These are phyloP conservation scores for Podila minutissima DNA, from an alignment of 192 early-diverging fungal species.

Conservation along the genomic window DNA sequence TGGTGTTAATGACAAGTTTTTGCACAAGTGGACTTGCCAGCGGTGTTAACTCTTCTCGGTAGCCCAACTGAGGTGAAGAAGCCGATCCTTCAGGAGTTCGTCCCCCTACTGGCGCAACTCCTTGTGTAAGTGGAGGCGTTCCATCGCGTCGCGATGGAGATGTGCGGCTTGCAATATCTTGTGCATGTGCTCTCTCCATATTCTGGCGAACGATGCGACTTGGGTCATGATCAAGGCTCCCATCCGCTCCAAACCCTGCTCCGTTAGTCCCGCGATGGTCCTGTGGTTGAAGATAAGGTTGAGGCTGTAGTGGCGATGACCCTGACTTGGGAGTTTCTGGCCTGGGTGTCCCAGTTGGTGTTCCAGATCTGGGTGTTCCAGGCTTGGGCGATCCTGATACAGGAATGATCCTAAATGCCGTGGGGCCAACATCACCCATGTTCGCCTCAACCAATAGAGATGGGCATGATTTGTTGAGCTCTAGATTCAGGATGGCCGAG, in stretches of 20 bases:
- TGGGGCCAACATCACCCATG: conserved; percentile 9
- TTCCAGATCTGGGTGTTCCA: background rate
- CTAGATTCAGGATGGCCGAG: background rate
- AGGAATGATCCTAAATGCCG: background rate
- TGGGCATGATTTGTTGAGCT: conserved; percentile 21
- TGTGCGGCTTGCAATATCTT: too few relatives aligned
- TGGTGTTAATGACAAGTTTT: background rate
- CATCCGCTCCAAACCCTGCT: too few relatives aligned
- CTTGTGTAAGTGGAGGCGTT: too few relatives aligned
- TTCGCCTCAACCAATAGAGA: conserved; percentile 7
- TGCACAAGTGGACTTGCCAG: background rate
- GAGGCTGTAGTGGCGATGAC: too few relatives aligned
- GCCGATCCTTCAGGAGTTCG: background rate
- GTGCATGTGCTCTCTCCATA: too few relatives aligned
- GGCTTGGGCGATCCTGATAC: background rate
- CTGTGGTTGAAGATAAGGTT: too few relatives aligned
- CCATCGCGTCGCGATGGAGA: too few relatives aligned
- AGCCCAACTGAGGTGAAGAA: background rate
- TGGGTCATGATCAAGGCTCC: too few relatives aligned
- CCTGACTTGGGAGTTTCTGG: too few relatives aligned
- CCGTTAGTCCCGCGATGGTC: too few relatives aligned
- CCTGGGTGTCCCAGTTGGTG: too few relatives aligned
- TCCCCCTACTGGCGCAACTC: background rate
- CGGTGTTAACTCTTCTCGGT: background rate
- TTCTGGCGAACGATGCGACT: too few relatives aligned